phyloP scores from a whole-genome alignment of 257 asterid species.

The Ocimum tenuiflorum region DNA sequence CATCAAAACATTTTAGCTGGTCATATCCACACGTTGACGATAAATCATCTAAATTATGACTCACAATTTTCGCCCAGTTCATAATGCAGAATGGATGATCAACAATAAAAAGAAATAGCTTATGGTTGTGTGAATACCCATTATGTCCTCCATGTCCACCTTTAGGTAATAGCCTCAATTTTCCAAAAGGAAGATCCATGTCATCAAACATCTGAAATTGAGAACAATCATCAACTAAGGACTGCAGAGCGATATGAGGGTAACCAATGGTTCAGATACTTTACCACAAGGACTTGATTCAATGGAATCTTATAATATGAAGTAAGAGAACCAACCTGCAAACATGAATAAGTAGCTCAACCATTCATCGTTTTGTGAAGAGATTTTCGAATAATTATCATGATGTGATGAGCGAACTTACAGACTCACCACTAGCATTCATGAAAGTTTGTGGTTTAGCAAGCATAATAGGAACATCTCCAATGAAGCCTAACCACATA shows the following conservation, averaged over 20 bases:
- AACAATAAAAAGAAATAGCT: slow-evolving; percentile 7
- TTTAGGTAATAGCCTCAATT: slow-evolving; percentile 79
- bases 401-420: slow-evolving; percentile 52
- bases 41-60: too few species aligned
- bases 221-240: slow-evolving; percentile 3
- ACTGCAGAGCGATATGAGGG: background rate
- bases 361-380: slow-evolving; percentile 3
- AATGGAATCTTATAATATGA: slow-evolving; percentile 88
- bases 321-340: slow-evolving; percentile 82
- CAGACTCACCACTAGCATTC: slow-evolving; percentile 99
- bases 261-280: slow-evolving; percentile 6
- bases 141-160: slow-evolving; percentile 99
- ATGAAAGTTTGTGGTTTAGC: slow-evolving; percentile 95
- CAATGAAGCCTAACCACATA: slow-evolving; percentile 60
- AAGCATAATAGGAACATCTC: slow-evolving; percentile 80
- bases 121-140: slow-evolving; percentile 44
- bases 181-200: slow-evolving; percentile 86
- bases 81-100: background rate
- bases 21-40: too few species aligned
- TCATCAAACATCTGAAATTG: slow-evolving; percentile 73
- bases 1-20: too few species aligned
- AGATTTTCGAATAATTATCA: background rate
- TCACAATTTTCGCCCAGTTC: too few species aligned
- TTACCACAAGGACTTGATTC: slow-evolving; percentile 92
- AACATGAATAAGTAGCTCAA: slow-evolving; percentile 19